Percentiles rank a stretch among this genome's conserved stretches.
Conservation (phyloP, 2,329 filamentous ascomycete species). For the Pseudodiploospora longispora region DNA sequence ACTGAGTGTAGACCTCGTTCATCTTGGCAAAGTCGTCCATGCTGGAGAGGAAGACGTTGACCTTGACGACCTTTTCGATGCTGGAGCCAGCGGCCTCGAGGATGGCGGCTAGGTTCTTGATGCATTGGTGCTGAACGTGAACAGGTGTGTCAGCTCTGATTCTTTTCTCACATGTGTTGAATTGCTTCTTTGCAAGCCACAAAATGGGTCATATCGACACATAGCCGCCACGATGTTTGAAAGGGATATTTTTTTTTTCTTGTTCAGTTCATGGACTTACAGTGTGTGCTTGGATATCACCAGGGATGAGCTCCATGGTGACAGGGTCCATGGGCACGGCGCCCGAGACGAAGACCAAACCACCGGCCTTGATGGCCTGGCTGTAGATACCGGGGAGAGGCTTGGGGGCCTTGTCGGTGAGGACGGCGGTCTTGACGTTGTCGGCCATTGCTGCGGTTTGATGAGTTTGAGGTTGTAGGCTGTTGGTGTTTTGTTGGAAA, state of each 20-base stretch:
- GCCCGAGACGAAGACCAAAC: conserved; percentile 63
- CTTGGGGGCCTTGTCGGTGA: conserved; percentile 33
- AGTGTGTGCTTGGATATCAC: conserved; percentile 59
- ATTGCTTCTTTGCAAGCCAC: background rate
- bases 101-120: conserved; percentile 63
- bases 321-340: conserved; percentile 58
- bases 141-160: background rate
- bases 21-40: conserved; percentile 70
- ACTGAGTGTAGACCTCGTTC: conserved; percentile 65
- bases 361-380: conserved; percentile 58
- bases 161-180: background rate
- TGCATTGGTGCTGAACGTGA: conserved; percentile 45
- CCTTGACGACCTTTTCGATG: conserved; percentile 61
- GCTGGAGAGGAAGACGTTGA: conserved; percentile 62
- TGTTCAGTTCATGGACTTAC: conserved; percentile 17
- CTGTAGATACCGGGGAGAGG: conserved; percentile 33
- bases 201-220: too few species aligned
- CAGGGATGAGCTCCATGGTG: conserved; percentile 50
- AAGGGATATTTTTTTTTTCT: background rate
- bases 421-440: conserved; percentile 24
- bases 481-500: background rate
- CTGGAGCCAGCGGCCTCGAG: conserved; percentile 59
- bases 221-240: too few species aligned
- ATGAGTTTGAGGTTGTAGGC: background rate
- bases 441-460: conserved; percentile 17